phyloP scores from a whole-genome alignment of 371 early-diverging fungal genomes.

The Haplosporangium sp. region DNA sequence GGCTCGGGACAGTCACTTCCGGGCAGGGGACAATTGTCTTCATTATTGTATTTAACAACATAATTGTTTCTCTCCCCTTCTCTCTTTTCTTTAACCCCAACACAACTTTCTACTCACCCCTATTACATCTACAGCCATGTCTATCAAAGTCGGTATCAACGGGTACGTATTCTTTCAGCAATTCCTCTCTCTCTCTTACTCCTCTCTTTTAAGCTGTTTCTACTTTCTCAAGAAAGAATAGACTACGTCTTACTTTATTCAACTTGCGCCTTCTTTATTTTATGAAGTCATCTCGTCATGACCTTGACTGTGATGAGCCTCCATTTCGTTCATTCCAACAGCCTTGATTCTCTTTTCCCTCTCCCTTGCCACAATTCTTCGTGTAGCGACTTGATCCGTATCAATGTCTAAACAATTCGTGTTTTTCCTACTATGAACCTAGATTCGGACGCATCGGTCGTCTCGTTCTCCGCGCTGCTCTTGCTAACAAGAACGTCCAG shows the following conservation, averaged over 20 bases:
- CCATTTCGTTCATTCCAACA: not conserved
- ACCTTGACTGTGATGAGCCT: not conserved
- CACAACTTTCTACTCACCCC: not conserved
- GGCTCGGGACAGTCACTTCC: constrained; percentile 1
- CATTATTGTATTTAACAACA: not conserved
- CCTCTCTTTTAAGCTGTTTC: no score
- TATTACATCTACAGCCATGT: constrained; percentile 52
- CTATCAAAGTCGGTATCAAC: constrained; percentile 92
- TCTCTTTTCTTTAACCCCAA: constrained; percentile 28
- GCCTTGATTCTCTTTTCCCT: not conserved
- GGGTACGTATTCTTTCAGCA: constrained; percentile 69
- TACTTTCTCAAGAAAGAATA: not conserved
- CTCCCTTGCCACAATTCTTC: not conserved
- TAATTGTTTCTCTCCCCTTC: constrained; percentile 7
- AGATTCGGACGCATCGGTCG: constrained; percentile 99
- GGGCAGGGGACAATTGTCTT: not conserved
- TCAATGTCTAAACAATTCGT: not conserved
- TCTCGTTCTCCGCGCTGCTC: constrained; percentile 94
- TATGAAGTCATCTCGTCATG: not conserved
- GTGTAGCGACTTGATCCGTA: not conserved
- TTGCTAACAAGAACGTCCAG: constrained; percentile 79
- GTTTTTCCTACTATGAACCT: not conserved
- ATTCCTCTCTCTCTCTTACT: not conserved
- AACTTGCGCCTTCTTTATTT: not conserved
- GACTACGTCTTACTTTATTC: not conserved